A percentile compares a stretch with the other conserved stretches of the same genome.
Conservation (phyloP, 2,329 filamentous ascomycete species). For the Hansfordia pulvinata region DNA sequence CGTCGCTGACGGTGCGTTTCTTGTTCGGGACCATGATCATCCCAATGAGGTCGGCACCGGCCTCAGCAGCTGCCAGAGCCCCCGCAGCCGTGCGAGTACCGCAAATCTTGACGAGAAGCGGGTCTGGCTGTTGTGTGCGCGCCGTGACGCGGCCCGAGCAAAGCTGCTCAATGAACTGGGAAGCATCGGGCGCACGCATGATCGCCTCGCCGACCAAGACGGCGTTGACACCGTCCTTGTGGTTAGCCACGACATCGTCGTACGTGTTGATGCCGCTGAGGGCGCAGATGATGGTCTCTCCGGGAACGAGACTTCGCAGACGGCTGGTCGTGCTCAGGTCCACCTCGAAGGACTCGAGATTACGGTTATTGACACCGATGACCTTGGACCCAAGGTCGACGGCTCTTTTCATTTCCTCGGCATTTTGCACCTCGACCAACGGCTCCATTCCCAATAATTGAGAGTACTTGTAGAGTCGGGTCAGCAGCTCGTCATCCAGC, state of each 20-base stretch:
- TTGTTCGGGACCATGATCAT: constrained; percentile 80
- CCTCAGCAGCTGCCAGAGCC: constrained; percentile 66
- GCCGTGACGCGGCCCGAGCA: constrained; percentile 43
- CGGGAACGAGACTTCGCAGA: constrained; percentile 73
- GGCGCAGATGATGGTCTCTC: constrained; percentile 79
- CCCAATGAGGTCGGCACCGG: constrained; percentile 82
- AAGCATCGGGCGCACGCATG: constrained; percentile 79
- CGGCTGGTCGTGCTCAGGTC: constrained; percentile 86
- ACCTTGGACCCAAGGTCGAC: constrained; percentile 77
- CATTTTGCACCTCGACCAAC: constrained; percentile 89
- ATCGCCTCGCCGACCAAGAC: constrained; percentile 91
- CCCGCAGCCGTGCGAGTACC: constrained; percentile 76
- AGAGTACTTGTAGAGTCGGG: constrained; percentile 77
- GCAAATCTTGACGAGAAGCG: constrained; percentile 82
- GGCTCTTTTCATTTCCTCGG: constrained; percentile 82
- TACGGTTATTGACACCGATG: constrained; percentile 95
- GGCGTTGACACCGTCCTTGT: constrained; percentile 79
- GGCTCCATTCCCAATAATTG: constrained; percentile 91
- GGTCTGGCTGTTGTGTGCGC: constrained; percentile 21
- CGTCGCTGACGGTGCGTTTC: constrained; percentile 65
- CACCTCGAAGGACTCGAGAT: constrained; percentile 92
- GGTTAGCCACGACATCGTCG: constrained; percentile 77
- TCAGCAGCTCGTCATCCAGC: constrained; percentile 64
- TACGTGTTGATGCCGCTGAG: constrained; percentile 86
- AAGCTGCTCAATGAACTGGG: constrained; percentile 70